Evolutionary conservation across 495 filamentous ascomycete species (phyloP).

Genomic region (Hyaloscypha bicolor): DNA sequence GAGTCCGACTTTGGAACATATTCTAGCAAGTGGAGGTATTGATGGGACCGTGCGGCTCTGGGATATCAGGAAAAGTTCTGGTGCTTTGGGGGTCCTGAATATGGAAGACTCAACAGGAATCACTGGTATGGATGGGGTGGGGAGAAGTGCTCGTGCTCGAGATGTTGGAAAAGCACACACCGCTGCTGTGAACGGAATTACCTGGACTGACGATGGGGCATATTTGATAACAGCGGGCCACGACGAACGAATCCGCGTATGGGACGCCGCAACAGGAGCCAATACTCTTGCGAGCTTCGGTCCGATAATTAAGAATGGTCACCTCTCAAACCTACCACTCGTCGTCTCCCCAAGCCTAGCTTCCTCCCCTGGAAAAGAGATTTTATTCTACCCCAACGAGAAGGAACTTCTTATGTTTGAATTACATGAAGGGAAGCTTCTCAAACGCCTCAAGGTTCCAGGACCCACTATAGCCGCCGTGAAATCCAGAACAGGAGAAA

Average conservation of each 20-base stretch:
- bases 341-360: constrained; percentile 58
- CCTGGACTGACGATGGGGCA: constrained; percentile 77
- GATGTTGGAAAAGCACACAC: constrained; percentile 65
- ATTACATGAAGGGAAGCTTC: constrained; percentile 69
- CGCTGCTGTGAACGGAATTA: constrained; percentile 78
- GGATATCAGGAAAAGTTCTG: constrained; percentile 76
- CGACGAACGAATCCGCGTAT: constrained; percentile 80
- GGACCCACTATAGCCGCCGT: constrained; percentile 52
- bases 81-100: constrained; percentile 73
- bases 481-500: constrained; percentile 38
- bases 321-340: constrained; percentile 64
- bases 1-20: constrained; percentile 76
- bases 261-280: constrained; percentile 75
- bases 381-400: constrained; percentile 77
- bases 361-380: constrained; percentile 53
- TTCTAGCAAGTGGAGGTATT: constrained; percentile 74
- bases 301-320: constrained; percentile 70
- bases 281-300: constrained; percentile 87
- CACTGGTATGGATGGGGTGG: constrained; percentile 48
- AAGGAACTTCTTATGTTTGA: constrained; percentile 77
- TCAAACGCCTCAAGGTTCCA: constrained; percentile 68
- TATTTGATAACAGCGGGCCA: constrained; percentile 78
- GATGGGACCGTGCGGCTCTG: constrained; percentile 83
- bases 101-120: constrained; percentile 77
- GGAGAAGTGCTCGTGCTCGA: constrained; percentile 48